Percentiles rank a stretch among this genome's conserved stretches.
phyloP scores from a whole-genome alignment of 768 basidiomycete species.

The Wakefieldia striispora region DNA sequence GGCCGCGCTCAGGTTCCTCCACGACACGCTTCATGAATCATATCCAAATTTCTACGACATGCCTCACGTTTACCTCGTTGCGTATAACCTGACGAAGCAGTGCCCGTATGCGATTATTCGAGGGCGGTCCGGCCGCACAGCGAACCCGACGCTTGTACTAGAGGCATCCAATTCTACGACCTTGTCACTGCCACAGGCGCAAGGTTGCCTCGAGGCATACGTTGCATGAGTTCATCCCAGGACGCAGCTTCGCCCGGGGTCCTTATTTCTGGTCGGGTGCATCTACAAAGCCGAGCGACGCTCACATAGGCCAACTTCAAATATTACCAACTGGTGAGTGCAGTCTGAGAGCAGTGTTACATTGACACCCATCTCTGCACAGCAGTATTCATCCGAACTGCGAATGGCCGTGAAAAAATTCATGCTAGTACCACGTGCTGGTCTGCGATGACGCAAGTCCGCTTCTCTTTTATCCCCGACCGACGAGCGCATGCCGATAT shows the following conservation, averaged over 20 bases:
- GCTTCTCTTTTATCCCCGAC: slow-evolving; percentile 14
- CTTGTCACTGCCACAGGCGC: slow-evolving; percentile 23
- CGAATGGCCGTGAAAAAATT: neutral
- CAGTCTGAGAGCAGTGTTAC: neutral
- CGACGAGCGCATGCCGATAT: slow-evolving; percentile 5
- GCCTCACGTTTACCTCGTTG: slow-evolving; percentile 27
- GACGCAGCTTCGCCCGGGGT: neutral
- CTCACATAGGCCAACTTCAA: neutral
- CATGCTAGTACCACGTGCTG: slow-evolving; percentile 8
- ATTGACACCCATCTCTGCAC: slow-evolving; percentile 9
- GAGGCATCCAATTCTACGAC: neutral
- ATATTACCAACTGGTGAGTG: neutral
- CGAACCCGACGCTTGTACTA: slow-evolving; percentile 8
- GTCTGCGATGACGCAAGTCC: slow-evolving; percentile 22
- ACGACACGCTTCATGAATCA: neutral
- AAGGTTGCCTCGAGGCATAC: slow-evolving; percentile 30
- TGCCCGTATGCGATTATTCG: slow-evolving; percentile 8
- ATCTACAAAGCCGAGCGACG: slow-evolving; percentile 7
- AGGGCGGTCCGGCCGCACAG: slow-evolving; percentile 10
- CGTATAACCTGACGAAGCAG: slow-evolving; percentile 1
- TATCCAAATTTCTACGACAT: slow-evolving; percentile 5
- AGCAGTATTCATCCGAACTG: slow-evolving; percentile 2
- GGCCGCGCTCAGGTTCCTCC: neutral
- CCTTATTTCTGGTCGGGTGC: neutral
- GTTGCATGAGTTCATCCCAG: neutral